Evolutionary conservation across 1,284 basidiomycete species (phyloP).

Genomic region (Tausonia pullulans): DNA sequence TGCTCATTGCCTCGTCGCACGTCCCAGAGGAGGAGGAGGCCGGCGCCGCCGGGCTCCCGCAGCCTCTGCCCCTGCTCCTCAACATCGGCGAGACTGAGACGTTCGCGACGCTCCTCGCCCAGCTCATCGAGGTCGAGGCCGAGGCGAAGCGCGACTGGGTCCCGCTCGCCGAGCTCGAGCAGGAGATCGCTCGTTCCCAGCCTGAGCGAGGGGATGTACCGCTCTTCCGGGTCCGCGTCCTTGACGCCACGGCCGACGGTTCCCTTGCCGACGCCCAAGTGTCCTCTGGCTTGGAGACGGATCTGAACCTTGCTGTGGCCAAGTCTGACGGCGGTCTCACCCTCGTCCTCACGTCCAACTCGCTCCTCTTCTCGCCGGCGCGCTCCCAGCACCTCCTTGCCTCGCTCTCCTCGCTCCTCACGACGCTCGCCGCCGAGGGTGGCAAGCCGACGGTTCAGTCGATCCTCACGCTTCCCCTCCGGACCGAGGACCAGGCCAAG

Average conservation of each 20-base stretch:
- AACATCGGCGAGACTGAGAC: constrained; percentile 77
- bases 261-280: background rate
- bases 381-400: constrained; percentile 72
- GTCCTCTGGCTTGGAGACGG: constrained; percentile 58
- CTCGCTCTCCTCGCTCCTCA: constrained; percentile 73
- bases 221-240: constrained; percentile 89
- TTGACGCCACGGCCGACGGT: constrained; percentile 50
- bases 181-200: constrained; percentile 44
- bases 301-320: constrained; percentile 56
- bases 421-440: constrained; percentile 39
- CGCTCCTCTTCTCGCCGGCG: constrained; percentile 73
- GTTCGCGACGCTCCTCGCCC: constrained; percentile 76
- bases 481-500: constrained; percentile 58
- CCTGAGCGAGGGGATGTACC: constrained; percentile 47
- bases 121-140: constrained; percentile 51
- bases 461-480: constrained; percentile 65
- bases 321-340: constrained; percentile 40
- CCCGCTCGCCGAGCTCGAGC: constrained; percentile 70
- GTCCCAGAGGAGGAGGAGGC: background rate
- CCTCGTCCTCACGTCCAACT: constrained; percentile 84
- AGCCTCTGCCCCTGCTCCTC: constrained; percentile 75
- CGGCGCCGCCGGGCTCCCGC: constrained; percentile 21
- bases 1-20: constrained; percentile 71
- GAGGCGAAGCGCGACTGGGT: constrained; percentile 76
- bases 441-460: constrained; percentile 38